Conservation (phyloP, 805 yeast species). For the Candida bentonensis region DNA sequence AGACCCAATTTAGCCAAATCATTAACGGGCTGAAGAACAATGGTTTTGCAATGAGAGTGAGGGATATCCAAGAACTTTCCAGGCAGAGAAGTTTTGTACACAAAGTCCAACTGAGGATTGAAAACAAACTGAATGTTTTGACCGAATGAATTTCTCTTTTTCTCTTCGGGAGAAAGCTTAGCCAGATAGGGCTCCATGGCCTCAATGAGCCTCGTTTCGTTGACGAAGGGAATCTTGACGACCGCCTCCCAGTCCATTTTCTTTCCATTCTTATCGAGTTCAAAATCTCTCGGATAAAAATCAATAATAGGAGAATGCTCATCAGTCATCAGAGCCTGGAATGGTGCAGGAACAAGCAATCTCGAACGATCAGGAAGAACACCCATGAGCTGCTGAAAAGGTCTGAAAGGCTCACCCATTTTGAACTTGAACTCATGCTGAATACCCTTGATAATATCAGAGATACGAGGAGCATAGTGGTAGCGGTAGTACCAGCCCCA, state of each 20-base stretch:
- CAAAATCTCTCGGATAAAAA: conserved; percentile 81
- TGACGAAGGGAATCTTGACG: conserved; percentile 83
- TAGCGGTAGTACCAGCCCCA: conserved; percentile 92
- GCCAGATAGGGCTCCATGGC: conserved; percentile 58
- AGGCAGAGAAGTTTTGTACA: conserved; percentile 65
- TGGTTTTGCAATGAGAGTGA: conserved; percentile 65
- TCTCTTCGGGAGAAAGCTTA: conserved; percentile 56
- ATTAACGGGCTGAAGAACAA: conserved; percentile 36
- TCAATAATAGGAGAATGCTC: conserved; percentile 75
- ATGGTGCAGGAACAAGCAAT: conserved; percentile 59
- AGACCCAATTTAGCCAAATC: conserved; percentile 16
- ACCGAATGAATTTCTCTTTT: conserved; percentile 62
- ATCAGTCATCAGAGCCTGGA: conserved; percentile 76
- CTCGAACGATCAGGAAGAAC: conserved; percentile 90
- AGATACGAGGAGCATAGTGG: conserved; percentile 90
- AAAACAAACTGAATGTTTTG: conserved; percentile 48
- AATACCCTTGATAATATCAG: conserved; percentile 68
- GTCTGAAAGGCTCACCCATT: conserved; percentile 67
- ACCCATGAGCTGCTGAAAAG: conserved; percentile 94
- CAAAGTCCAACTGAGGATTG: conserved; percentile 59
- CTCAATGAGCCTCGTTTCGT: conserved; percentile 54
- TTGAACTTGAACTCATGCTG: conserved; percentile 43
- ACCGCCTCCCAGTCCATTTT: conserved; percentile 98
- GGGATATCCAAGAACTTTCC: conserved; percentile 65
- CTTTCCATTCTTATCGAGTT: conserved; percentile 84